A percentile compares a stretch with the other conserved stretches of the same genome.
phyloP scores from a whole-genome alignment of 176 grass and related monocot species.

The Triticum turgidum region DNA sequence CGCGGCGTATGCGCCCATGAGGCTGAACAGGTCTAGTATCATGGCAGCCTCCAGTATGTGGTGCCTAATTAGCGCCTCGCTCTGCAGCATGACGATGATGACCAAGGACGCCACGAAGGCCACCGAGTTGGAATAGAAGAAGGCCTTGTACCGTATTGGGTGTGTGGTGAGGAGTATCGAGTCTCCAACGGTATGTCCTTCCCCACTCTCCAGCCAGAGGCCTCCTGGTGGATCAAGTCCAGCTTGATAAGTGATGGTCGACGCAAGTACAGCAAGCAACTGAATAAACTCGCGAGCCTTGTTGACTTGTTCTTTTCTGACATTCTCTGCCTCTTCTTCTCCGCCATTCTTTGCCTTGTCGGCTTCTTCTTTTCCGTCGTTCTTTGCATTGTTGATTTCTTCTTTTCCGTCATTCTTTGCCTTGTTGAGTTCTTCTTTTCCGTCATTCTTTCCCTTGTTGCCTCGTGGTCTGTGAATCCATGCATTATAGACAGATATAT shows the following conservation, averaged over 20 bases:
- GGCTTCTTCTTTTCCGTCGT: not conserved
- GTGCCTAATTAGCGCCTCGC: not conserved
- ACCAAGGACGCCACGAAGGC: constrained; percentile 34
- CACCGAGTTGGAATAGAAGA: constrained; percentile 27
- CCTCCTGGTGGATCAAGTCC: constrained; percentile 22
- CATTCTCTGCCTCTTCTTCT: too few species aligned
- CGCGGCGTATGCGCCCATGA: constrained; percentile 19
- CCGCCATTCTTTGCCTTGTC: not conserved
- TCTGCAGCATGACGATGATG: constrained; percentile 29
- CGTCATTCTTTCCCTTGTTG: too few species aligned
- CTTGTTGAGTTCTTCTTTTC: too few species aligned
- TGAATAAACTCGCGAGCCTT: not conserved
- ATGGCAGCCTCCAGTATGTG: not conserved
- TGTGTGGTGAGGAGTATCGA: constrained; percentile 6
- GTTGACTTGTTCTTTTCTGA: not conserved
- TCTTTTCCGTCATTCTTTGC: too few species aligned
- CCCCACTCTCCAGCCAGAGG: constrained; percentile 13
- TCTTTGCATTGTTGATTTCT: not conserved
- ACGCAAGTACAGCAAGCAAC: constrained; percentile 25
- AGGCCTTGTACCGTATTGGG: not conserved
- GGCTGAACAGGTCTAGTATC: constrained; percentile 18
- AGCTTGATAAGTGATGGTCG: constrained; percentile 14
- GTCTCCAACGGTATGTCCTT: not conserved
- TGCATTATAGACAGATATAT: too few species aligned
- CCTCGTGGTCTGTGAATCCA: too few species aligned